Evolutionary conservation across 139 green algal genomes (phyloP).

Genomic region (Edaphochlamys debaryana): DNA sequence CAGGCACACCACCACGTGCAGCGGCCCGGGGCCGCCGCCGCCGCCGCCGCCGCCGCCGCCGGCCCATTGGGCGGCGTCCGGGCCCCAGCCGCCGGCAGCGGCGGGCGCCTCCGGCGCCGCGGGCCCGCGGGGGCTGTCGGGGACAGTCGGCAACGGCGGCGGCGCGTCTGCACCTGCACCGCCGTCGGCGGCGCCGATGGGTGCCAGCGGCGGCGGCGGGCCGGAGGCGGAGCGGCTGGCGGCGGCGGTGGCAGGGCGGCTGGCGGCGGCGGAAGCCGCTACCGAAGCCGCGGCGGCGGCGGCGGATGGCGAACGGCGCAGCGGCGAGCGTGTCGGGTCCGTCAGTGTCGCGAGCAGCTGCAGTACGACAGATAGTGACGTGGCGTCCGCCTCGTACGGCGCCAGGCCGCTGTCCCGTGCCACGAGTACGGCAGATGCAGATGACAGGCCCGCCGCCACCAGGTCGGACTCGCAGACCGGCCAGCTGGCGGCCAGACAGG

Average conservation of each 20-base stretch:
- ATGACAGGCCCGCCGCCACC: neutral
- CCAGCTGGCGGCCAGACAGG: neutral
- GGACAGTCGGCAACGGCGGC: neutral
- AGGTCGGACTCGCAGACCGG: constrained; percentile 9
- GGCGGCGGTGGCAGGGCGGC: neutral
- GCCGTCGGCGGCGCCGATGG: too few species aligned
- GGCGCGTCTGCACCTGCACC: neutral
- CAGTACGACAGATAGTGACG: constrained; percentile 5
- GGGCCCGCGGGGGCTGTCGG: neutral
- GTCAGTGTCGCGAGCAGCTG: constrained; percentile 34
- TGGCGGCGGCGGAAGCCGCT: neutral
- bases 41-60: neutral
- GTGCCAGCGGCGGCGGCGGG: too few species aligned
- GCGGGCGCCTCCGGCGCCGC: too few species aligned
- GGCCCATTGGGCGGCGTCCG: neutral
- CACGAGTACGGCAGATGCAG: constrained; percentile 8
- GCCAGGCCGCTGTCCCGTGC: constrained; percentile 10
- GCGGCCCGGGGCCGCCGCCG: neutral
- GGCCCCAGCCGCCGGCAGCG: too few species aligned
- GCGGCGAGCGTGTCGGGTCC: constrained; percentile 26
- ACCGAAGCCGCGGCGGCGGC: neutral
- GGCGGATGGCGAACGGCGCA: neutral
- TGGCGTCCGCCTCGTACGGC: constrained; percentile 19
- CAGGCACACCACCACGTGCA: constrained; percentile 36
- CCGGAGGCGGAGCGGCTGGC: too few species aligned